Evolutionary conservation across 441 rosid species (phyloP).

Genomic region (Breynia disticha): DNA sequence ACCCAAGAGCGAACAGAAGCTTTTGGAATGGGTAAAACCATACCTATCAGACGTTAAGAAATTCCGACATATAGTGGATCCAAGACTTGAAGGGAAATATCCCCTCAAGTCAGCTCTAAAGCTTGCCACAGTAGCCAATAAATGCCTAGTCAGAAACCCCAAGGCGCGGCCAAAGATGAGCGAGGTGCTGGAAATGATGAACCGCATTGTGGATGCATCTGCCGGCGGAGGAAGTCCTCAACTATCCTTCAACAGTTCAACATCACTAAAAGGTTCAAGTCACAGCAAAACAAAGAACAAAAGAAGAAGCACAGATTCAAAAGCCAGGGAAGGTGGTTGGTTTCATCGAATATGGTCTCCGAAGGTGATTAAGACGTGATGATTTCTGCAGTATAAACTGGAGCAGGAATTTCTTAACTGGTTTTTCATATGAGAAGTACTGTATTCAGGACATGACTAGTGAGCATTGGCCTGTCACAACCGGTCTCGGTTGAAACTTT

Average conservation of each 20-base stretch:
- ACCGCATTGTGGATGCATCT: constrained; percentile 35
- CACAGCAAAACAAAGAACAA: constrained; percentile 21
- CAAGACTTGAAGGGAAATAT: constrained; percentile 54
- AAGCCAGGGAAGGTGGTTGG: constrained; percentile 33
- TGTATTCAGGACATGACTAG: background rate
- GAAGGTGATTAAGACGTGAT: constrained; percentile 37
- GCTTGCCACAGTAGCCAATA: constrained; percentile 66
- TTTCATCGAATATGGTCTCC: constrained; percentile 28
- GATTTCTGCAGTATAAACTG: constrained; percentile 9
- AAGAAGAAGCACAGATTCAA: constrained; percentile 25
- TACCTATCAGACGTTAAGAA: constrained; percentile 49
- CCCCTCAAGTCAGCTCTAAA: constrained; percentile 42
- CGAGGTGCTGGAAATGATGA: constrained; percentile 74
- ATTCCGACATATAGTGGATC: constrained; percentile 55
- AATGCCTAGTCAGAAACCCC: constrained; percentile 57
- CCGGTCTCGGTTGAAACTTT: too few relatives aligned
- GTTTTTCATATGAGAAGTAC: background rate
- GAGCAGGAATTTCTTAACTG: background rate
- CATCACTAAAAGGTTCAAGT: constrained; percentile 16
- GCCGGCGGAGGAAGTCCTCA: constrained; percentile 26
- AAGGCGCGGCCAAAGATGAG: constrained; percentile 91
- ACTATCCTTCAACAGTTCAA: constrained; percentile 30
- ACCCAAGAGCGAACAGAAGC: constrained; percentile 77
- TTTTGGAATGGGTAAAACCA: constrained; percentile 85
- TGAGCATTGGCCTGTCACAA: too few relatives aligned